A percentile compares a stretch with the other conserved stretches of the same genome.
Evolutionary conservation across 2,329 filamentous ascomycete species (phyloP).

Genomic region (Paracorniculantispora psalliotae): DNA sequence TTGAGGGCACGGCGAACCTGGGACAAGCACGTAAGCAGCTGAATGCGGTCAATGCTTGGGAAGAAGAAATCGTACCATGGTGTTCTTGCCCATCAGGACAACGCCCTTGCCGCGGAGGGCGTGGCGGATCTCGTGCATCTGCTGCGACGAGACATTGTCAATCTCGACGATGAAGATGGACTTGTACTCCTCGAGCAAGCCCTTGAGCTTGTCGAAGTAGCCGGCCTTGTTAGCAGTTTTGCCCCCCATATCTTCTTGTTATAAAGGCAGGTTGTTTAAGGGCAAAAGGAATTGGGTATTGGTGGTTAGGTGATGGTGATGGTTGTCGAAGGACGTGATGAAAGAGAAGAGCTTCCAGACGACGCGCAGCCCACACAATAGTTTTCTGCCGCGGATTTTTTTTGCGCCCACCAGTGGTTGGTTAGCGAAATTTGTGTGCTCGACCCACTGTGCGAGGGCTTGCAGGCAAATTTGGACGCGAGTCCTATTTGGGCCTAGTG

Average conservation of each 20-base stretch:
- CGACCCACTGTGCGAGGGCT: conserved; percentile 7
- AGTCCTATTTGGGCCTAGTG: conserved; percentile 1
- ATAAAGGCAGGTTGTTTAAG: conserved; percentile 99
- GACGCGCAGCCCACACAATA: background rate
- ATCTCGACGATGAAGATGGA: conserved; percentile 96
- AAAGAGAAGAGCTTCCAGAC: background rate
- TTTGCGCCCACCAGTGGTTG: background rate
- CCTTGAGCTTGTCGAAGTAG: conserved; percentile 99
- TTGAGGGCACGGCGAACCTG: conserved; percentile 94
- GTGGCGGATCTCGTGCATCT: conserved; percentile 99
- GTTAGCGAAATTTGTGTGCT: conserved; percentile 12
- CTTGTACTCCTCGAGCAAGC: conserved; percentile 91
- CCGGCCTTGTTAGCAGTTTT: conserved; percentile 87
- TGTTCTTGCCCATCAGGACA: conserved; percentile 99
- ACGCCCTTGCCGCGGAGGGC: conserved; percentile 87
- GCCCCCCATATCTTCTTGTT: conserved; percentile 98
- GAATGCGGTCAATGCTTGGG: conserved; percentile 18
- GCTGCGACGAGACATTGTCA: conserved; percentile 99
- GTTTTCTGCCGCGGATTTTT: conserved; percentile 1
- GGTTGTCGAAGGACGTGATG: conserved; percentile 7
- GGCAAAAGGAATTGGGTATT: conserved; percentile 48
- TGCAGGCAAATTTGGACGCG: background rate
- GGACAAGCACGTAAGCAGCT: background rate
- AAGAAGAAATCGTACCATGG: conserved; percentile 66
- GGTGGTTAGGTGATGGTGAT: conserved; percentile 6